Conservation (phyloP, 345 rosid genomes). For the Gossypium rotundifolium region DNA sequence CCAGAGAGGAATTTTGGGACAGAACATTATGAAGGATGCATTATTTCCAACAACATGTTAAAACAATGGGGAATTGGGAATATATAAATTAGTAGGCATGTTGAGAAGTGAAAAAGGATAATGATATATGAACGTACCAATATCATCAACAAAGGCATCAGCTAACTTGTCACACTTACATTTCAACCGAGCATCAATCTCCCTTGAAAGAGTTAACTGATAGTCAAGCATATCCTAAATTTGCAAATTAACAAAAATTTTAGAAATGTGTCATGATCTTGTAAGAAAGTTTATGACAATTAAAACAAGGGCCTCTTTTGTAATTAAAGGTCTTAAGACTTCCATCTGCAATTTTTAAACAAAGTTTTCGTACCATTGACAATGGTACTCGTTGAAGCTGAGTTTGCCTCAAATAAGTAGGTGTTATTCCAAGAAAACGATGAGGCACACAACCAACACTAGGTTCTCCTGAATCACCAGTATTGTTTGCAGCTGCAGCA, state of each 20-base stretch:
- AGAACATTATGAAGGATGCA: neutral
- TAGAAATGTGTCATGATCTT: neutral
- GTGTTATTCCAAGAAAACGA: slow-evolving; percentile 86
- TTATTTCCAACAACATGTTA: neutral
- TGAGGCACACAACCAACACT: slow-evolving; percentile 80
- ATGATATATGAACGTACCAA: slow-evolving; percentile 43
- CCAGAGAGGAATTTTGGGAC: slow-evolving; percentile 1
- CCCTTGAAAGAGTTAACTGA: slow-evolving; percentile 71
- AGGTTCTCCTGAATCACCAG: slow-evolving; percentile 51
- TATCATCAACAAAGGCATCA: slow-evolving; percentile 82
- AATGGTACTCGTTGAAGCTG: slow-evolving; percentile 66
- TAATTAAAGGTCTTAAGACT: neutral
- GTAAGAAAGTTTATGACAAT: neutral
- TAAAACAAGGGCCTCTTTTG: neutral
- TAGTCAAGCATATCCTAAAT: slow-evolving; percentile 79
- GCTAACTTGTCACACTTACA: slow-evolving; percentile 82
- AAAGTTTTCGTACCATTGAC: slow-evolving; percentile 44
- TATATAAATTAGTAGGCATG: slow-evolving; percentile 12
- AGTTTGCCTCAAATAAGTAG: slow-evolving; percentile 75
- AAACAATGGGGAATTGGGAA: neutral
- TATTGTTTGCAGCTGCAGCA: slow-evolving; percentile 32
- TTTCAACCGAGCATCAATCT: slow-evolving; percentile 77
- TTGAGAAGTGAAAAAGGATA: neutral
- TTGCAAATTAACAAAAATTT: neutral
- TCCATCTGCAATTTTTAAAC: neutral